Evolutionary conservation across 306 rosid species (phyloP).

Genomic region (Ormosia emarginata): DNA sequence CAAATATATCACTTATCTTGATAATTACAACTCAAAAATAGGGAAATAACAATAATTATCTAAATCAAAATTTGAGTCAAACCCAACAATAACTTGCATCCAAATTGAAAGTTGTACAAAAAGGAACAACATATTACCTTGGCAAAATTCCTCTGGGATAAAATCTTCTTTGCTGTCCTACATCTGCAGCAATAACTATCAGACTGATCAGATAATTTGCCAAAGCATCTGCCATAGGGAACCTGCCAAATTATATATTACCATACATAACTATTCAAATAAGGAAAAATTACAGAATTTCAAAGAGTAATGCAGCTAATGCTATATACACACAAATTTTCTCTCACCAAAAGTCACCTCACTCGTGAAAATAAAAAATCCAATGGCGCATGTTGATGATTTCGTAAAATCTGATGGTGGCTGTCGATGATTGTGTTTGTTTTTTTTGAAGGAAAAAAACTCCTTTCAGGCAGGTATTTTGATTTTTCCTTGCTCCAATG

Average conservation of each 20-base stretch:
- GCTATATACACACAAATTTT: background rate
- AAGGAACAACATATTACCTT: background rate
- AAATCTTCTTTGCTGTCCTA: background rate
- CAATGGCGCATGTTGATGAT: background rate
- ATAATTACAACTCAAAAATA: too few species aligned
- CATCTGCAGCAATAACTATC: background rate
- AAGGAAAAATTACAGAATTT: background rate
- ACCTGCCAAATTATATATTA: background rate
- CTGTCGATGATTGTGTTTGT: background rate
- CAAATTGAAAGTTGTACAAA: background rate
- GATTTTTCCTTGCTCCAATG: background rate
- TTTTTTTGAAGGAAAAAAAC: too few species aligned
- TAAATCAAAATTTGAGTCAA: background rate
- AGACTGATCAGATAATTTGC: background rate
- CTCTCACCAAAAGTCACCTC: background rate
- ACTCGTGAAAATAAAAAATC: too few species aligned
- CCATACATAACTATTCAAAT: background rate
- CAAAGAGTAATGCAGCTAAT: background rate
- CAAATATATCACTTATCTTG: too few species aligned
- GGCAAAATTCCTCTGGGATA: background rate
- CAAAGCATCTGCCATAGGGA: background rate
- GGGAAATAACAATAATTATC: background rate
- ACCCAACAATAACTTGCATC: background rate
- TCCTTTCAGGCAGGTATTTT: too few species aligned
- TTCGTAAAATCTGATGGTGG: background rate